A percentile compares a stretch with the other conserved stretches of the same genome.
phyloP scores from a whole-genome alignment of 805 yeast genomes.

The Pichia membranifaciens region DNA sequence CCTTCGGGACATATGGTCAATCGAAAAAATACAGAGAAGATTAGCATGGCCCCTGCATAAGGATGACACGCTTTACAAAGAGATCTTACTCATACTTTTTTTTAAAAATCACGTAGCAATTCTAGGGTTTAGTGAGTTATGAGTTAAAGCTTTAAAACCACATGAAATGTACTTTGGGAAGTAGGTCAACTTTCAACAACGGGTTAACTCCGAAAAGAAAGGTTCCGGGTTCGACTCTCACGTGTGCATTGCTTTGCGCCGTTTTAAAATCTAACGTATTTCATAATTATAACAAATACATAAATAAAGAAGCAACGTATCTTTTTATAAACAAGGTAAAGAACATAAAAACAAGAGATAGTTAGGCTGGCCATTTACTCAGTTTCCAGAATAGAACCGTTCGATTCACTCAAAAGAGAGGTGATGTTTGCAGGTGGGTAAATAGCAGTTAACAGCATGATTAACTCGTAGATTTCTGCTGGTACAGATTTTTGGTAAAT shows the following conservation, averaged over 20 bases:
- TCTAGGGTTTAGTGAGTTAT: too few relatives aligned
- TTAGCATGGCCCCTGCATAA: constrained; percentile 99
- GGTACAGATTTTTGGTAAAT: constrained; percentile 88
- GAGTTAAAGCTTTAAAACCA: too few relatives aligned
- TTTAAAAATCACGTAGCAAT: too few relatives aligned
- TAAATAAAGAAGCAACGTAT: too few relatives aligned
- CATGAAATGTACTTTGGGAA: too few relatives aligned
- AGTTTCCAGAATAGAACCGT: constrained; percentile 20
- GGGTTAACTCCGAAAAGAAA: too few relatives aligned
- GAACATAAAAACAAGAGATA: background rate
- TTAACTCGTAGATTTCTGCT: constrained; percentile 70
- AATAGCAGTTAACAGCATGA: constrained; percentile 84
- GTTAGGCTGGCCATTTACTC: constrained; percentile 6
- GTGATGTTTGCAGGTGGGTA: constrained; percentile 82
- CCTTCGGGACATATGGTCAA: constrained; percentile 84
- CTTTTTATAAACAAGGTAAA: background rate
- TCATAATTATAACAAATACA: too few relatives aligned
- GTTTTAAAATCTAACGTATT: too few relatives aligned
- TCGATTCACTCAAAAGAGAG: constrained; percentile 48
- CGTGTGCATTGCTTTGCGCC: too few relatives aligned
- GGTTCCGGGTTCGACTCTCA: background rate
- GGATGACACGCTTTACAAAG: constrained; percentile 99
- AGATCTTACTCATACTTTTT: constrained; percentile 89
- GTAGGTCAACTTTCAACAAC: too few relatives aligned
- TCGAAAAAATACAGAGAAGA: constrained; percentile 99